These are phyloP conservation scores for Pulveroboletus sp. DNA, from an alignment of 768 basidiomycete species.

Conservation along the genomic window DNA sequence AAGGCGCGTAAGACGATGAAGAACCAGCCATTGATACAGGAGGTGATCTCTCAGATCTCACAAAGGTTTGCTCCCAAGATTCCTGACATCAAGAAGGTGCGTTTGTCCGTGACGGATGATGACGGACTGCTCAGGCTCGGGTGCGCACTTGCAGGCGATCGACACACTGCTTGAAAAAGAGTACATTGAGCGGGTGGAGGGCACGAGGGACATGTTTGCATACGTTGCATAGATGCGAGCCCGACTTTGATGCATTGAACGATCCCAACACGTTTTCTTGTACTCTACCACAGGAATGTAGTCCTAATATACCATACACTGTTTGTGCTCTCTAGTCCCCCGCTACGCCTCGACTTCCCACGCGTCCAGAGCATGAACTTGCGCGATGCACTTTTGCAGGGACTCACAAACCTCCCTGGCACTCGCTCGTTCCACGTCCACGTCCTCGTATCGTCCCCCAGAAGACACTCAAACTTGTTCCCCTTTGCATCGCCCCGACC, in stretches of 20 bases:
- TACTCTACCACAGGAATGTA: constrained; percentile 12
- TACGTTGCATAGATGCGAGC: constrained; percentile 31
- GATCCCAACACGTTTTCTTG: constrained; percentile 1
- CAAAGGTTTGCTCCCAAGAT: constrained; percentile 90
- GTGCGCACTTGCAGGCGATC: constrained; percentile 58
- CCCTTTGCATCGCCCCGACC: constrained; percentile 69
- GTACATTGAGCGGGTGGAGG: constrained; percentile 92
- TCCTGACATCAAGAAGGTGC: constrained; percentile 92
- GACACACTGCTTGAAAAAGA: constrained; percentile 93
- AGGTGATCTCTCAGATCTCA: constrained; percentile 86
- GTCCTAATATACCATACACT: constrained; percentile 20
- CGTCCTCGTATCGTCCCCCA: constrained; percentile 62
- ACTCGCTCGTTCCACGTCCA: constrained; percentile 71
- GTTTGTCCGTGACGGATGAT: neutral
- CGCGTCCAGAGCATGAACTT: constrained; percentile 38
- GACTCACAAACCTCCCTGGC: constrained; percentile 55
- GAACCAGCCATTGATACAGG: constrained; percentile 84
- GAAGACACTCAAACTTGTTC: constrained; percentile 65
- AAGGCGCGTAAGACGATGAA: constrained; percentile 95
- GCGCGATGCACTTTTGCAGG: constrained; percentile 56
- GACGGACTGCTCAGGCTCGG: neutral
- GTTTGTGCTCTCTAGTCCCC: neutral
- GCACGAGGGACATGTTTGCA: constrained; percentile 70
- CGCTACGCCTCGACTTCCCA: constrained; percentile 15
- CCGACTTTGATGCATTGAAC: neutral